Evolutionary conservation across 2,329 filamentous ascomycete species (phyloP), one percentile per base, ranked within the genome.

Genomic region (Didymella segeticola): DNA sequence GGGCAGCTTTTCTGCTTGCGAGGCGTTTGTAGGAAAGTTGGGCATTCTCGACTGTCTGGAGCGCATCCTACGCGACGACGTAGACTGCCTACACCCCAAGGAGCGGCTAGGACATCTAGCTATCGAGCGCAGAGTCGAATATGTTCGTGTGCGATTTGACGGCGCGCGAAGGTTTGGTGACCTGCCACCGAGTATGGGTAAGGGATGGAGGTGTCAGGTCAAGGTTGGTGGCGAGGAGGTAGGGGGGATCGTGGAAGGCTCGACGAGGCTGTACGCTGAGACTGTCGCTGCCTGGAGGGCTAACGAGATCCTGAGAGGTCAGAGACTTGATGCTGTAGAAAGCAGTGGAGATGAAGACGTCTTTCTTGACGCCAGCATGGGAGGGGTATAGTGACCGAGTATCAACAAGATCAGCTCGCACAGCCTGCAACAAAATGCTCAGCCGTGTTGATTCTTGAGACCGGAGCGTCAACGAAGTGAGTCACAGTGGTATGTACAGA

Each of bases 1-100:
- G 7, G 63, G 62, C 17, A 58, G 54, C 41, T 54, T 66, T 9
- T 19, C 47, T 8, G 48, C 70, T 0, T 96, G 91, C 64, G 78
- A 82, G 43, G 66, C 47, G 0, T 80, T 97, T 30, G 70, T 91
- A 0, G 80, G 83, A 37, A 76, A 78, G 0, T 76, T 91, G 3
- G 91, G 91, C 0, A 78, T 97, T 4, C 60, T 92, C 31, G 69
- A 75, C 0, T 85, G 85, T 59, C 72, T 96, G 53, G 76, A 83
- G 0, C 80, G 86, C 2, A 77, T 92, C 10, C 63, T 96, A 9
- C 62, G 69, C 0, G 75, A 79, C 1, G 66, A 45, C 1, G 65
- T 68, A 4, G 65, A 68, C 23, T 95, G 91, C 62, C 77, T 81
- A 43, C 82, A 85, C 67, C 85, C 85, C 8, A 93, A 91, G 72